Evolutionary conservation across 208 protist genomes (phyloP), one percentile per base, ranked within the genome.

Genomic region (Acanthamoeba triangularis): DNA sequence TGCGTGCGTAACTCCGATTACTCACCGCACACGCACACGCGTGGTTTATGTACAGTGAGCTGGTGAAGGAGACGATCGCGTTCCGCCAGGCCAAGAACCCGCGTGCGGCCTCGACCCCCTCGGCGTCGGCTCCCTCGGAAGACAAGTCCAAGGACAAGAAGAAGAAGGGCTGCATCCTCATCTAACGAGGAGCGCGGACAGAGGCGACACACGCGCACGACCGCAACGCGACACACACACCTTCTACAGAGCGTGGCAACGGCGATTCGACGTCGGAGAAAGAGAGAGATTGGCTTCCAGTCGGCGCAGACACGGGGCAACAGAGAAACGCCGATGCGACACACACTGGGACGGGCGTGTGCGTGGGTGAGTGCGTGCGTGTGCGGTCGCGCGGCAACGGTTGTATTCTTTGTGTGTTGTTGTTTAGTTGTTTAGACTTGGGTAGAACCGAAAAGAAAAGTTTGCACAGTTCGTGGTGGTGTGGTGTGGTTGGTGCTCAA

Each of bases 131-230:
- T 18, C 37, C 74, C 37, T 54, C 37, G 37, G 41, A 82, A 25
- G 74, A 82, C 74, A 52, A 52, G 41, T 41, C 37, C 74, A 82
- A 82, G 74, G 74, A 82, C 74, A 82, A 82, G 74, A 82, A 82
- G 74, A 82, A 82, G 74, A 82, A 82, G 74, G 74, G 74, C 74
- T 82, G 74, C 74, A 52, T 41, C 74, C 74, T 82, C 74, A 82
- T 82, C 74, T 82, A 28, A 82, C 7, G 49, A 54, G 49, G 54
- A 54, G 49, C 49, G 49, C 49, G 13, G n/a, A n/a, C n/a, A n/a
- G n/a, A 1, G 59, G 14, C 59, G 49, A 35, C 63, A 23, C 63
- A 35, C 56, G 23, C 56, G 18, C 56, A 63, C 56, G 52, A 11
- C 11, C 52, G 52, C 52, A 56, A 7, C 52, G 8, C 52, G 16